Evolutionary conservation across 805 yeast genomes (phyloP), one percentile per base, ranked within the genome.

Genomic region (Candida pseudofarinosa): DNA sequence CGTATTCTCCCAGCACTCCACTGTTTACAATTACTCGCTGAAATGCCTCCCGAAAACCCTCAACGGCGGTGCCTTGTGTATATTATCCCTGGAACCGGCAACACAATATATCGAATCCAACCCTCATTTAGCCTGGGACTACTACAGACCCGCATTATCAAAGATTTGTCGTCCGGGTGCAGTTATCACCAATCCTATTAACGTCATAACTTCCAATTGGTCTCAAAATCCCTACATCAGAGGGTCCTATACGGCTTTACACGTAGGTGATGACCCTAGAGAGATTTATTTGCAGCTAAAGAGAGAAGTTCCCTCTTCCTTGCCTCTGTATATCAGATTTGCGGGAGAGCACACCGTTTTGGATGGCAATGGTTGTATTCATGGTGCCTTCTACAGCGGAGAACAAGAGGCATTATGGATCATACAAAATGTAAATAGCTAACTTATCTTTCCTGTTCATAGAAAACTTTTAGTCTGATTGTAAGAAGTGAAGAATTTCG

Each of bases 361-460:
- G 51, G 96, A 88, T 50, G 96, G 95, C 5, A 85, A 88, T 13
- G 97, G 97, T 0, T 89, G 96, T 52, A 93, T 85, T 4, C 95
- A 89, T 58, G 97, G 96, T 0, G 96, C 96, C 0, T 88, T 87
- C 79, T 67, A 70, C 47, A 83, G 91, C 54, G 97, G 91, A 1
- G 55, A 53, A 38, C 66, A 91, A 48, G 82, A 76, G 44, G 80
- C 79, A 3, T 42, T 52, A 18, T 66, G 71, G 67, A 65, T 69
- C 23, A 28, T 60, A 26, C 20, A 46, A 4, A 40, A 49, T 19
- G 17, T 32, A 32, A 32, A 32, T 32, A 13, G 17, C 7, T 32
- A 14, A 32, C 28, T 23, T 23, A 23, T 23, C 10, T 23, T 6
- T 23, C 28, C 28, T 23, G 6, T 23, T 23, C 28, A 23, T 23